A percentile compares a stretch with the other conserved stretches of the same genome.
These are phyloP conservation scores for Urostyla sp. DNA, from an alignment of 73 alveolate species.

Conservation along the genomic window DNA sequence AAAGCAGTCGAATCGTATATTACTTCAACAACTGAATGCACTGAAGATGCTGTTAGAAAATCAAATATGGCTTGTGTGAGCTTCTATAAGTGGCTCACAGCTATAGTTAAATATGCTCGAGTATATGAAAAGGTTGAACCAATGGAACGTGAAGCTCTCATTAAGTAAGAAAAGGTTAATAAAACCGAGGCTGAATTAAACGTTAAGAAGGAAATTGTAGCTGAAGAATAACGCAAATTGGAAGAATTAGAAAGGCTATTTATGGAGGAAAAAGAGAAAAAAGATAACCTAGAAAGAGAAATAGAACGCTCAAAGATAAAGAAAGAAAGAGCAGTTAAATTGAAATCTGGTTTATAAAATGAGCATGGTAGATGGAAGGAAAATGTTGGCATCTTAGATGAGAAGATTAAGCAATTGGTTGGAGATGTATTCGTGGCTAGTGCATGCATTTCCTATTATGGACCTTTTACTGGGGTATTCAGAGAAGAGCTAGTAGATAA, in stretches of 20 bases:
- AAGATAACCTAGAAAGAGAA: constrained; percentile 84
- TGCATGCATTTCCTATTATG: constrained; percentile 92
- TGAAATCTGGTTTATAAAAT: constrained; percentile 90
- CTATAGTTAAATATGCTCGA: constrained; percentile 76
- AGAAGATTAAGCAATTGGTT: constrained; percentile 77
- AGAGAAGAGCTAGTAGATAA: constrained; percentile 80
- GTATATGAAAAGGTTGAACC: constrained; percentile 88
- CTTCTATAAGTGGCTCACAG: constrained; percentile 84
- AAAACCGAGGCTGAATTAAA: constrained; percentile 87
- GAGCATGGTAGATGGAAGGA: constrained; percentile 97
- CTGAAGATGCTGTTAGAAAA: constrained; percentile 72
- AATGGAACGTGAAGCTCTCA: constrained; percentile 58
- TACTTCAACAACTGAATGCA: constrained; percentile 76
- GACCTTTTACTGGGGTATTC: constrained; percentile 93
- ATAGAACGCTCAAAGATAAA: constrained; percentile 83
- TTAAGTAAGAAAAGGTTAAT: constrained; percentile 63
- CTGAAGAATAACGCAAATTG: constrained; percentile 84
- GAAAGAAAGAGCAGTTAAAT: constrained; percentile 94
- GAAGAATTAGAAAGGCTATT: constrained; percentile 87
- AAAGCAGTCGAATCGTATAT: constrained; percentile 52
- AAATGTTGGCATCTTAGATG: constrained; percentile 78
- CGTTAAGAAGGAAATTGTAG: constrained; percentile 82
- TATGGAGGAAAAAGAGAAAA: constrained; percentile 83
- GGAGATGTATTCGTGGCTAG: constrained; percentile 94
- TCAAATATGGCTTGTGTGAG: constrained; percentile 77